Conservation (phyloP, 2,329 filamentous ascomycete genomes). For the Botrytis squamosa region DNA sequence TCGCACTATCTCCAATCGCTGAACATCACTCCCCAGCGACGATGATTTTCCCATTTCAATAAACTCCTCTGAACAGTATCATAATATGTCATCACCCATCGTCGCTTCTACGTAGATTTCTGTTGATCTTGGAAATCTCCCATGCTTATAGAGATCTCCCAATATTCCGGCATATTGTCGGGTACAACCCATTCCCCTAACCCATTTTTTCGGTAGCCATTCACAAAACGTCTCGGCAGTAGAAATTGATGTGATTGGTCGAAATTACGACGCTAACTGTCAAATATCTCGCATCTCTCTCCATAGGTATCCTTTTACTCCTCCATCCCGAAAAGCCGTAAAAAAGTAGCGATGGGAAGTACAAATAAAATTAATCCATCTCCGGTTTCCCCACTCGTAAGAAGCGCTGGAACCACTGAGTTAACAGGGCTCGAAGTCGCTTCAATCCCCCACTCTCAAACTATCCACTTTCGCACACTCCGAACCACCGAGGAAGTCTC, state of each 20-base stretch:
- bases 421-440: background rate
- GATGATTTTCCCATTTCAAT: background rate
- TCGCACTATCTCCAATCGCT: background rate
- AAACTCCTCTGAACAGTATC: background rate
- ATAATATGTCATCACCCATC: background rate
- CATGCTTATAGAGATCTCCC: background rate
- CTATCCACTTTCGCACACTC: background rate
- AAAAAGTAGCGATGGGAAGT: background rate
- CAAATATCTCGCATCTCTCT: background rate
- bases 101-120: background rate
- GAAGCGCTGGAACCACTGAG: conserved; percentile 2
- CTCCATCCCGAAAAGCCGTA: background rate
- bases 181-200: background rate
- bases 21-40: background rate
- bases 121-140: background rate
- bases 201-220: background rate
- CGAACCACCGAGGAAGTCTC: background rate
- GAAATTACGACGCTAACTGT: background rate
- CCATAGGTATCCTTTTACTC: background rate
- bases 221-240: background rate
- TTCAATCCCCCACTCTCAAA: background rate
- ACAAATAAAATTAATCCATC: background rate
- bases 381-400: conserved; percentile 3
- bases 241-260: background rate
- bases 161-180: background rate